Conservation (phyloP, 495 filamentous ascomycete species). For the Lophiostoma macrostomum region DNA sequence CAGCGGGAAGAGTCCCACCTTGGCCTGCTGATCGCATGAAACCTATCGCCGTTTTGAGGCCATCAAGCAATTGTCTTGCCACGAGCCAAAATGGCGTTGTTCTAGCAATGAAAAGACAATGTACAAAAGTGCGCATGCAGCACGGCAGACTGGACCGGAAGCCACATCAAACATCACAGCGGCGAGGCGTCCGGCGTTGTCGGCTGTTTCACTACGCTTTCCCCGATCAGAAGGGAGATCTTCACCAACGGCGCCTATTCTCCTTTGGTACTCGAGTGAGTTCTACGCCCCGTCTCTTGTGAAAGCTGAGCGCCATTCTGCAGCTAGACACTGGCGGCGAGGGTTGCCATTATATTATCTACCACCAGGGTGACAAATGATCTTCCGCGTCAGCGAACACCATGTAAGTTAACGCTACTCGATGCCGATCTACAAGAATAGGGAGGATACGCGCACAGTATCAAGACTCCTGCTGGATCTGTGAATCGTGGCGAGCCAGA, state of each 20-base stretch:
- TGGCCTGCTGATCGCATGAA: background rate
- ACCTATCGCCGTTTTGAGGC: background rate
- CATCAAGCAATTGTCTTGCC: background rate
- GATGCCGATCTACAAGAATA: too few relatives aligned
- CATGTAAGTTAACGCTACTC: too few relatives aligned
- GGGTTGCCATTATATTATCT: too few relatives aligned
- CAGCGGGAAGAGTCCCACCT: background rate
- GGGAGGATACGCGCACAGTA: too few relatives aligned
- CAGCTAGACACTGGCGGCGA: too few relatives aligned
- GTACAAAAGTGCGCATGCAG: background rate
- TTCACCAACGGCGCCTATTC: slow-evolving; percentile 6
- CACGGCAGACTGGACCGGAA: background rate
- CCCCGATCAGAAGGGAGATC: slow-evolving; percentile 9
- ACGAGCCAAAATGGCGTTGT: background rate
- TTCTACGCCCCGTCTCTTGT: too few relatives aligned
- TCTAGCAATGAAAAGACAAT: background rate
- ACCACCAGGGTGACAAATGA: too few relatives aligned
- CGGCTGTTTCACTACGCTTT: slow-evolving; percentile 16
- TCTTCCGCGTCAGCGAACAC: too few relatives aligned
- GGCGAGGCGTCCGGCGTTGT: slow-evolving; percentile 5
- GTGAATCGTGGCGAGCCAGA: too few relatives aligned
- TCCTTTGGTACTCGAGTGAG: background rate
- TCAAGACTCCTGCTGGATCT: too few relatives aligned
- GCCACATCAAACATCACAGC: background rate
- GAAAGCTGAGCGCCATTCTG: background rate